A percentile compares a stretch with the other conserved stretches of the same genome.
Evolutionary conservation across 352 stramenopile genomes (phyloP).

Genomic region (Phytophthora chlamydospora): DNA sequence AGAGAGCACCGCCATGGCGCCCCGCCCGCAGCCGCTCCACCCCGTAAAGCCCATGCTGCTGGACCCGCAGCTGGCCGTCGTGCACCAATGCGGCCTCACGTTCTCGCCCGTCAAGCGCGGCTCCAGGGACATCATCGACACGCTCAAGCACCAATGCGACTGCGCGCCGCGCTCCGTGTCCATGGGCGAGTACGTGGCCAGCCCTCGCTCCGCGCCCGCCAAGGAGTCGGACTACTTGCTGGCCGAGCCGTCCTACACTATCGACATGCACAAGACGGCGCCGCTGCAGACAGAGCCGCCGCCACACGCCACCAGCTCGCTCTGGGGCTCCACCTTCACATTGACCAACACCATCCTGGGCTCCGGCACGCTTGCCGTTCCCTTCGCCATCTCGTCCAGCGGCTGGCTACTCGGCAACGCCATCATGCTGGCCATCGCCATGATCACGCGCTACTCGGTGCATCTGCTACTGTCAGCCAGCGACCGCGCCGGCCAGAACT

Average conservation of each 20-base stretch:
- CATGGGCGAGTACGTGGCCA: conserved; percentile 84
- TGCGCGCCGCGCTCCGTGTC: conserved; percentile 60
- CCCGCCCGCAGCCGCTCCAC: conserved; percentile 2
- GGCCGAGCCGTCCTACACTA: conserved; percentile 27
- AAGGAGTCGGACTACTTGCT: conserved; percentile 37
- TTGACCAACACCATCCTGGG: conserved; percentile 82
- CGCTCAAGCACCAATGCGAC: conserved; percentile 69
- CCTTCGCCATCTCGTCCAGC: conserved; percentile 77
- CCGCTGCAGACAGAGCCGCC: conserved; percentile 16
- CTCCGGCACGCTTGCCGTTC: conserved; percentile 73
- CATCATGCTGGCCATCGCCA: conserved; percentile 75
- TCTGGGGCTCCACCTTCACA: conserved; percentile 75
- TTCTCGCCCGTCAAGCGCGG: conserved; percentile 44
- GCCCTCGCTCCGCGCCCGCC: conserved; percentile 37
- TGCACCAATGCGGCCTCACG: conserved; percentile 47
- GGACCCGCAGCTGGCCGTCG: conserved; percentile 31
- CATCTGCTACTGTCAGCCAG: conserved; percentile 69
- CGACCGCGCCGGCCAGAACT: conserved; percentile 60
- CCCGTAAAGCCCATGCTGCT: conserved; percentile 18
- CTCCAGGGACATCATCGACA: conserved; percentile 60
- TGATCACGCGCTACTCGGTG: conserved; percentile 81
- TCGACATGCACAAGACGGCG: conserved; percentile 43
- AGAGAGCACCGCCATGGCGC: conserved; percentile 21
- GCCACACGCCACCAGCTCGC: conserved; percentile 47
- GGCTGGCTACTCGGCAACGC: conserved; percentile 70